Conservation (phyloP, 139 green algal species). For the Protoeuglena noctilucae region DNA sequence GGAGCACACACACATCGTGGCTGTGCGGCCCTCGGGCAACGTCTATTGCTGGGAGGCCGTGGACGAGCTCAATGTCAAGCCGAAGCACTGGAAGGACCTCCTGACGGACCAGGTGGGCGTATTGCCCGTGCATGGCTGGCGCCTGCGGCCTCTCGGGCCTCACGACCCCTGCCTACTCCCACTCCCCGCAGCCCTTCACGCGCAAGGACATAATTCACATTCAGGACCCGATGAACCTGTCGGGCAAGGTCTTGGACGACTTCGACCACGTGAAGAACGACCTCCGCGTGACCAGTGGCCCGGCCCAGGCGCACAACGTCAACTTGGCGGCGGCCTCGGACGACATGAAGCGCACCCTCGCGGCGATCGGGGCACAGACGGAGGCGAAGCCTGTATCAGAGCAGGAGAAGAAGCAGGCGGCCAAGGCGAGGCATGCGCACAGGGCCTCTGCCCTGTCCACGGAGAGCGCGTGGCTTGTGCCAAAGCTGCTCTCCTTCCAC, state of each 20-base stretch:
- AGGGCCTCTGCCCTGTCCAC: too few relatives aligned
- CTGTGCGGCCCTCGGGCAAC: constrained; percentile 65
- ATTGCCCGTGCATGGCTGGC: too few relatives aligned
- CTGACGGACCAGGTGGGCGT: not conserved
- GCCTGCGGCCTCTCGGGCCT: too few relatives aligned
- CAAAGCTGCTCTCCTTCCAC: too few relatives aligned
- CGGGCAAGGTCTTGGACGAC: constrained; percentile 21
- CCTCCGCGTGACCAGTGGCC: constrained; percentile 8
- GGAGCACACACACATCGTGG: constrained; percentile 89
- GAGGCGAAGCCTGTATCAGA: too few relatives aligned
- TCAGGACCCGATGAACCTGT: constrained; percentile 62
- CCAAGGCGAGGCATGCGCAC: too few relatives aligned
- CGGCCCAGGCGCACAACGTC: constrained; percentile 12
- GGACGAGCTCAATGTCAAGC: constrained; percentile 85
- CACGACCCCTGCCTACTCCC: too few relatives aligned
- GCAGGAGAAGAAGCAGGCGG: too few relatives aligned
- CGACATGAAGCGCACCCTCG: constrained; percentile 58
- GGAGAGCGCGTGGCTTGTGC: too few relatives aligned
- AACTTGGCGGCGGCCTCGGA: constrained; percentile 15
- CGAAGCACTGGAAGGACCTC: constrained; percentile 55
- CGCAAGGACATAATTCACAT: constrained; percentile 84
- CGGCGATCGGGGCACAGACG: constrained; percentile 26
- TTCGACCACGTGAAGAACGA: constrained; percentile 82
- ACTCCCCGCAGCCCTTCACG: constrained; percentile 71
- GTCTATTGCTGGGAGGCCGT: constrained; percentile 63